phyloP scores from a whole-genome alignment of 495 filamentous ascomycete species.

The Penicillium maclennaniae region DNA sequence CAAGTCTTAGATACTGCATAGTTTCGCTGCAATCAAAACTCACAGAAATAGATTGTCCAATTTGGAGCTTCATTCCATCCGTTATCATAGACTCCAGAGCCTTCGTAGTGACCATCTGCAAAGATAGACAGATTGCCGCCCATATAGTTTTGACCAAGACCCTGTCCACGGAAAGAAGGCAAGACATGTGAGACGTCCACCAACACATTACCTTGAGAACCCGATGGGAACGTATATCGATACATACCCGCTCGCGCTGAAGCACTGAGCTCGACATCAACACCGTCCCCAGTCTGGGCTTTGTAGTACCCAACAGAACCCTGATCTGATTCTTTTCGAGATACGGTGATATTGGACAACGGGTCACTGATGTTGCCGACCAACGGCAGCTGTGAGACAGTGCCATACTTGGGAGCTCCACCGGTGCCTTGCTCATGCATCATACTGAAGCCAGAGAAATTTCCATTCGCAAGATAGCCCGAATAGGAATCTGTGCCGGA shows the following conservation, averaged over 20 bases:
- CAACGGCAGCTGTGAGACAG: constrained; percentile 61
- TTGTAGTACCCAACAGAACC: constrained; percentile 63
- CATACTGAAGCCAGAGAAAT: constrained; percentile 66
- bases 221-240: constrained; percentile 55
- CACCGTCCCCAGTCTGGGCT: constrained; percentile 48
- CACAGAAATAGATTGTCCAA: constrained; percentile 69
- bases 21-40: background rate
- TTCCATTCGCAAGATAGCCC: constrained; percentile 56
- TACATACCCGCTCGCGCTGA: constrained; percentile 60
- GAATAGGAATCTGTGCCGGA: constrained; percentile 59
- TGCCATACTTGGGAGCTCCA: constrained; percentile 71
- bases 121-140: constrained; percentile 57
- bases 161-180: constrained; percentile 55
- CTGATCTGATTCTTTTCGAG: constrained; percentile 47
- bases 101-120: constrained; percentile 56
- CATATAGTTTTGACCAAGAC: constrained; percentile 61
- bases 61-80: constrained; percentile 57
- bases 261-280: constrained; percentile 57
- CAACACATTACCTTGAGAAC: constrained; percentile 45
- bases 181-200: constrained; percentile 72
- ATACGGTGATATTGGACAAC: constrained; percentile 52
- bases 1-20: background rate
- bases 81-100: constrained; percentile 60
- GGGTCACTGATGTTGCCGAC: constrained; percentile 52
- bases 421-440: constrained; percentile 75